These are phyloP conservation scores for Elongisporangium undulatum DNA, from an alignment of 352 stramenopile genomes.

Conservation along the genomic window DNA sequence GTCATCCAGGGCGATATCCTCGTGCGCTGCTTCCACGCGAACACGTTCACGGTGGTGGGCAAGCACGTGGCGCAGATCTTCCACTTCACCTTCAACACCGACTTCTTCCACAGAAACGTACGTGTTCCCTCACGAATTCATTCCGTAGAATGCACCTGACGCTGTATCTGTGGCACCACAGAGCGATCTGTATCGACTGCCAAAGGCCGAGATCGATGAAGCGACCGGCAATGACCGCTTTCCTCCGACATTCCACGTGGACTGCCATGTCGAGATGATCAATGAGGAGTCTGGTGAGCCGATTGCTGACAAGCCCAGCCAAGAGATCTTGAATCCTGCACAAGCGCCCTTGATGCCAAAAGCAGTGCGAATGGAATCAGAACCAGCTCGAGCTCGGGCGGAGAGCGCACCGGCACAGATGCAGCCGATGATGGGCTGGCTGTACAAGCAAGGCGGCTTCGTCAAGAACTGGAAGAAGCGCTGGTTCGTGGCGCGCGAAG, in stretches of 20 bases:
- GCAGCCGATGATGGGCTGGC: slow-evolving; percentile 58
- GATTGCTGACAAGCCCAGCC: background rate
- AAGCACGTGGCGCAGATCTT: slow-evolving; percentile 85
- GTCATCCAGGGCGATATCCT: slow-evolving; percentile 68
- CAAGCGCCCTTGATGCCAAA: slow-evolving; percentile 4
- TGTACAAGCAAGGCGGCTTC: slow-evolving; percentile 77
- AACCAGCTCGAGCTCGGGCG: background rate
- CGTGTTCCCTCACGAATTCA: slow-evolving; percentile 6
- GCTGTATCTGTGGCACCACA: slow-evolving; percentile 6
- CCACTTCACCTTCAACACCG: slow-evolving; percentile 82
- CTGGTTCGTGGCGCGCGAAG: slow-evolving; percentile 79
- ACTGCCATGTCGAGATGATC: slow-evolving; percentile 44
- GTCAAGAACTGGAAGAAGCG: slow-evolving; percentile 85
- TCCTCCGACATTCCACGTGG: slow-evolving; percentile 49
- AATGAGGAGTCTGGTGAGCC: background rate
- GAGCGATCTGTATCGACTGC: slow-evolving; percentile 43
- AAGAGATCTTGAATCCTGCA: background rate
- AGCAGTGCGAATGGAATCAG: background rate
- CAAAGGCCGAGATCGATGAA: slow-evolving; percentile 61
- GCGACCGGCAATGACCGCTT: slow-evolving; percentile 45
- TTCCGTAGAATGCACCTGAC: background rate
- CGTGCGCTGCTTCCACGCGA: slow-evolving; percentile 73
- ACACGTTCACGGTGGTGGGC: slow-evolving; percentile 60
- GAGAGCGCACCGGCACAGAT: slow-evolving; percentile 9
- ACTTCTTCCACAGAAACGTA: slow-evolving; percentile 74